Evolutionary conservation across 2,329 filamentous ascomycete species (phyloP).

Genomic region (Chrysosporium keratinophilum): DNA sequence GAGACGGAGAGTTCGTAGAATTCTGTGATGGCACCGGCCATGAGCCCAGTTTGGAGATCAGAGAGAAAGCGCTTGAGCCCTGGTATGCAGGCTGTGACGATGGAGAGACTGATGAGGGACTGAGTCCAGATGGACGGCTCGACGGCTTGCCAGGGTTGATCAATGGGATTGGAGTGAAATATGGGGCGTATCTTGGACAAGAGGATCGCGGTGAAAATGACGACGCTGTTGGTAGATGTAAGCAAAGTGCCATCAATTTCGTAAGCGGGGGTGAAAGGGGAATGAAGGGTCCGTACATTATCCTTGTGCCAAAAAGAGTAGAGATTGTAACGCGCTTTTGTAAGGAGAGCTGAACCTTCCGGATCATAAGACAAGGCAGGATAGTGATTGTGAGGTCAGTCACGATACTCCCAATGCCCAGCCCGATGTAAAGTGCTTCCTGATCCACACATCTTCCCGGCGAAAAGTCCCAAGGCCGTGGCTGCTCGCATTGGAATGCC

Average conservation of each 20-base stretch:
- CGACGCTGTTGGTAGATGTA: conserved; percentile 15
- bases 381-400: conserved; percentile 19
- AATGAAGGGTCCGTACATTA: conserved; percentile 19
- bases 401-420: conserved; percentile 18
- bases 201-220: conserved; percentile 17
- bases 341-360: conserved; percentile 16
- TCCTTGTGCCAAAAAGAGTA: conserved; percentile 18
- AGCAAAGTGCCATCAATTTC: conserved; percentile 3
- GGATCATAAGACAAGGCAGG: conserved; percentile 20
- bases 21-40: conserved; percentile 19
- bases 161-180: conserved; percentile 15
- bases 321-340: conserved; percentile 18
- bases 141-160: conserved; percentile 19
- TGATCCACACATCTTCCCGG: conserved; percentile 19
- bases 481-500: conserved; percentile 19
- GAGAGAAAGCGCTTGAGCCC: conserved; percentile 19
- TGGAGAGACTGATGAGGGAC: conserved; percentile 18
- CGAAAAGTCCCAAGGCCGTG: conserved; percentile 18
- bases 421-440: conserved; percentile 18
- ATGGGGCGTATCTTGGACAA: conserved; percentile 14
- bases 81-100: conserved; percentile 23
- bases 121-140: conserved; percentile 19
- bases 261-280: background rate
- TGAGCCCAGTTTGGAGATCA: conserved; percentile 20
- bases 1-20: conserved; percentile 17